These are phyloP conservation scores for Psilocybe tampanensis DNA, from an alignment of 768 basidiomycete species.

Conservation along the genomic window DNA sequence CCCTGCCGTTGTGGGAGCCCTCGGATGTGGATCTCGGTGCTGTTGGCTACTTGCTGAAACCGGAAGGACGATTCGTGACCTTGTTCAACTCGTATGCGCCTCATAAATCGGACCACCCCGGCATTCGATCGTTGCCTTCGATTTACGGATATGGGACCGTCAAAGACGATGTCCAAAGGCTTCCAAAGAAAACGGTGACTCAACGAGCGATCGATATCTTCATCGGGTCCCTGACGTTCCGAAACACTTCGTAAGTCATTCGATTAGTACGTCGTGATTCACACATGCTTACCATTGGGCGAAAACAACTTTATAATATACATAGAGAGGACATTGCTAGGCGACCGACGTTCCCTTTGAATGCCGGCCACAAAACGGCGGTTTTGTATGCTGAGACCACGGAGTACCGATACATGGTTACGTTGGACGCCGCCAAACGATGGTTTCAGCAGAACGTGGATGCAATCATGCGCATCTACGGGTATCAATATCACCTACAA, in stretches of 20 bases:
- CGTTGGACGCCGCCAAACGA: slow-evolving; percentile 60
- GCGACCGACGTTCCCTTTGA: slow-evolving; percentile 61
- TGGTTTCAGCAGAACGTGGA: slow-evolving; percentile 79
- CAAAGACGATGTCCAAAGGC: slow-evolving; percentile 45
- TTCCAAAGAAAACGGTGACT: slow-evolving; percentile 60
- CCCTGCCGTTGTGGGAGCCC: slow-evolving; percentile 74
- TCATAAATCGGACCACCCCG: slow-evolving; percentile 42
- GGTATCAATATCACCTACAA: slow-evolving; percentile 45
- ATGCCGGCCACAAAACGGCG: slow-evolving; percentile 66
- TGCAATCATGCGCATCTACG: slow-evolving; percentile 60
- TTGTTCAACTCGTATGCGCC: slow-evolving; percentile 72
- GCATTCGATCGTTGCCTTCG: slow-evolving; percentile 53
- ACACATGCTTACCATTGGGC: too few species aligned
- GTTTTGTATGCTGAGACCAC: slow-evolving; percentile 71
- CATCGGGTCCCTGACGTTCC: slow-evolving; percentile 20
- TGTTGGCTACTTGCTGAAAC: slow-evolving; percentile 75
- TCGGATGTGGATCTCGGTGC: slow-evolving; percentile 66
- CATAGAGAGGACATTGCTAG: slow-evolving; percentile 44
- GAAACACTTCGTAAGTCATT: slow-evolving; percentile 37
- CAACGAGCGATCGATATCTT: slow-evolving; percentile 44
- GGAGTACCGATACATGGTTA: slow-evolving; percentile 67
- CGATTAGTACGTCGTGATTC: neutral
- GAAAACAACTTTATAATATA: slow-evolving; percentile 8
- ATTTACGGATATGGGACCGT: slow-evolving; percentile 68
- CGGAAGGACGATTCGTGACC: slow-evolving; percentile 70